Evolutionary conservation across 208 protist species (phyloP).

Genomic region (Leishmania braziliensis): DNA sequence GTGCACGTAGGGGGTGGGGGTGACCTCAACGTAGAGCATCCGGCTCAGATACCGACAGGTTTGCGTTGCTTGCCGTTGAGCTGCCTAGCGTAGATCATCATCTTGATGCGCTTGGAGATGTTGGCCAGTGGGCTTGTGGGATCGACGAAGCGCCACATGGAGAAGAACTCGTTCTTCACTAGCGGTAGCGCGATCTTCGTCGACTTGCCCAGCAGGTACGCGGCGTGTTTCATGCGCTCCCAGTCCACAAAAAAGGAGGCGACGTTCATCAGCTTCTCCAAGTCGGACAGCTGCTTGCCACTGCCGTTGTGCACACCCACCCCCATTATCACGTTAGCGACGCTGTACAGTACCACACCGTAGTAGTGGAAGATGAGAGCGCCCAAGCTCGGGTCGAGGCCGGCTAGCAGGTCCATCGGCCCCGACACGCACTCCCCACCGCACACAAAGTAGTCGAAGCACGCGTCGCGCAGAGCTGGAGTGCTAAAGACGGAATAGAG

Average conservation of each 20-base stretch:
- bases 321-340: constrained; percentile 55
- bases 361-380: constrained; percentile 89
- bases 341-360: constrained; percentile 73
- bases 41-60: constrained; percentile 71
- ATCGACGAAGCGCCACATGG: constrained; percentile 79
- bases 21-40: not conserved
- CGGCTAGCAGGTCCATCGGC: constrained; percentile 87
- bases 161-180: constrained; percentile 82
- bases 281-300: constrained; percentile 17
- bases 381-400: constrained; percentile 62
- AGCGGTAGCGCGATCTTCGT: constrained; percentile 60
- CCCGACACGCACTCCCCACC: constrained; percentile 87
- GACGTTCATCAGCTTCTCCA: constrained; percentile 53
- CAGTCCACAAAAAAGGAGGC: constrained; percentile 62
- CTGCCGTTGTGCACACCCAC: constrained; percentile 39
- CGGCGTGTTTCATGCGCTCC: constrained; percentile 51
- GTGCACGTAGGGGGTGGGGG: not conserved
- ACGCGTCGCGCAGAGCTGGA: constrained; percentile 72
- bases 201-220: constrained; percentile 63
- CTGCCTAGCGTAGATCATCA: constrained; percentile 51
- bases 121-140: constrained; percentile 70
- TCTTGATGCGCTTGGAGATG: constrained; percentile 67
- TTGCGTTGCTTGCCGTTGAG: constrained; percentile 71
- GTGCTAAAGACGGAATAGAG: constrained; percentile 89
- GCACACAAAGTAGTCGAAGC: constrained; percentile 91